Evolutionary conservation across 225 moss, liverwort and hornwort genomes (phyloP).

Genomic region (Takakia lepidozioides): DNA sequence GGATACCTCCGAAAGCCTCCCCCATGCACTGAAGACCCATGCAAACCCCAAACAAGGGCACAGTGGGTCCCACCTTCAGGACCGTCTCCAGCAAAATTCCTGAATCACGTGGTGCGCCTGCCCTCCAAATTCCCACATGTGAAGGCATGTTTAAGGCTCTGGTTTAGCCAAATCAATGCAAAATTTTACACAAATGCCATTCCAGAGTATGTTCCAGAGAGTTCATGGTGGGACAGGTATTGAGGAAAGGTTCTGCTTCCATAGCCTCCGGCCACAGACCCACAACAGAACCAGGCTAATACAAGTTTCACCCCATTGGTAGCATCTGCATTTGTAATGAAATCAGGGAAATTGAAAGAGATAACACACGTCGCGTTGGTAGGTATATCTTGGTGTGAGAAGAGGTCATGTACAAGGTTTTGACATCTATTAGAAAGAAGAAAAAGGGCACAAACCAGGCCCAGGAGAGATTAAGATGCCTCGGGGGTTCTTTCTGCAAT

Average conservation of each 20-base stretch:
- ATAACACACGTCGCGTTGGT: too few species aligned
- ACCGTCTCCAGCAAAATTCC: constrained; percentile 82
- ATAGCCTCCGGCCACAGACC: too few species aligned
- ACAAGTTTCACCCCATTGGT: too few species aligned
- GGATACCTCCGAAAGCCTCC: constrained; percentile 92
- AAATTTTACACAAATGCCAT: background rate
- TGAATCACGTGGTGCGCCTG: constrained; percentile 75
- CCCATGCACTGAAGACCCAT: constrained; percentile 99
- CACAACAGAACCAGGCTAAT: too few species aligned
- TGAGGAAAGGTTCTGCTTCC: too few species aligned
- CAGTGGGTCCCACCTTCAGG: constrained; percentile 52
- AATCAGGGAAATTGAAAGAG: background rate
- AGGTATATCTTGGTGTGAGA: too few species aligned
- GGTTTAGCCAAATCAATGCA: background rate
- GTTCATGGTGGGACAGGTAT: background rate
- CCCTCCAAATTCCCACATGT: background rate
- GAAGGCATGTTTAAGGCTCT: too few species aligned
- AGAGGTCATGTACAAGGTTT: too few species aligned
- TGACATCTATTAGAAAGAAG: background rate
- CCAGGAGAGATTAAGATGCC: constrained; percentile 91
- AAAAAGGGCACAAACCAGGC: constrained; percentile 42
- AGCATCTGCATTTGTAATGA: background rate
- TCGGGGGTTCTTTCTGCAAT: constrained; percentile 49
- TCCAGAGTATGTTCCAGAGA: background rate
- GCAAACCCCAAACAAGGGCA: constrained; percentile 92